Evolutionary conservation across 2,329 filamentous ascomycete species (phyloP).

Genomic region (Ascomycota sp.): DNA sequence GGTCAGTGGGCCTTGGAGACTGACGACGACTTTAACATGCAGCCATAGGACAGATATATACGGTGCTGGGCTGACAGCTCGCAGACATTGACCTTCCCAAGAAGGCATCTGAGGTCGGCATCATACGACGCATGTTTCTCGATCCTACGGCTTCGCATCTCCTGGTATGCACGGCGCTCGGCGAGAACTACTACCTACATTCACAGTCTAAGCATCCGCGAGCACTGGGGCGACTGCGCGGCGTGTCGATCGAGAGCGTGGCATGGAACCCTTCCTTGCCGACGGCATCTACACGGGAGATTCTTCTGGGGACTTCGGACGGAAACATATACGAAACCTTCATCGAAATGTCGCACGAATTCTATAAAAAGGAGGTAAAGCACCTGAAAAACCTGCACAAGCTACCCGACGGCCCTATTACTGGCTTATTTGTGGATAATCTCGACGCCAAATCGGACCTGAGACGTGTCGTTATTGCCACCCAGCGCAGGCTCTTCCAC

Average conservation of each 20-base stretch:
- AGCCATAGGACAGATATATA: no score
- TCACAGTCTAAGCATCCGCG: slow-evolving; percentile 80
- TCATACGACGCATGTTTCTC: slow-evolving; percentile 90
- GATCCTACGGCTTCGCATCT: slow-evolving; percentile 91
- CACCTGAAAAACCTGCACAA: slow-evolving; percentile 71
- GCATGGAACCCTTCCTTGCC: slow-evolving; percentile 89
- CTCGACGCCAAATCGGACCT: slow-evolving; percentile 45
- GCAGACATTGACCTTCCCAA: slow-evolving; percentile 91
- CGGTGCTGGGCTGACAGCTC: not conserved
- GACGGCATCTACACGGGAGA: slow-evolving; percentile 84
- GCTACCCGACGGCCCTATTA: slow-evolving; percentile 59
- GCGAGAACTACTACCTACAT: slow-evolving; percentile 95
- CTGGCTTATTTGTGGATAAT: slow-evolving; percentile 65
- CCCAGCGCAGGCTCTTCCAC: slow-evolving; percentile 56
- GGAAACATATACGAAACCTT: slow-evolving; percentile 88
- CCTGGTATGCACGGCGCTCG: slow-evolving; percentile 70
- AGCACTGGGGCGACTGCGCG: slow-evolving; percentile 57
- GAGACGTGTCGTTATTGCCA: slow-evolving; percentile 58
- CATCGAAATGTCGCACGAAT: slow-evolving; percentile 83
- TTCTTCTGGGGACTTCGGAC: slow-evolving; percentile 75
- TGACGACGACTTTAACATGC: no score
- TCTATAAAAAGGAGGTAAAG: slow-evolving; percentile 85
- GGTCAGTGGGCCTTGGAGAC: slow-evolving; percentile 21
- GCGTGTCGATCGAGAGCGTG: slow-evolving; percentile 68
- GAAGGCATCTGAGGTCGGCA: slow-evolving; percentile 69